Conservation (phyloP, 805 yeast genomes). For the Clavispora vitiphila region DNA sequence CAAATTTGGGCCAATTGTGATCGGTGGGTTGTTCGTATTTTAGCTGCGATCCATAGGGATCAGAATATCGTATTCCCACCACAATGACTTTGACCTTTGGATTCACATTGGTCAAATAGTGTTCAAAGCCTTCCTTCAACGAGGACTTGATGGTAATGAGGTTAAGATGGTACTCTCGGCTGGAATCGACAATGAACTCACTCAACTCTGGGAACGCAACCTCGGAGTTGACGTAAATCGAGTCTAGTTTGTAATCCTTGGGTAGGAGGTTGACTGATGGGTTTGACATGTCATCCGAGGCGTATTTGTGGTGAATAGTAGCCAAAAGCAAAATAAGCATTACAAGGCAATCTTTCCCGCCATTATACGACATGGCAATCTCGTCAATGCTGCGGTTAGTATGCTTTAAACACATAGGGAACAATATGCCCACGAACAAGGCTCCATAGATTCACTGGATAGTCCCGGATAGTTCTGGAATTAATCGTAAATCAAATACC, state of each 20-base stretch:
- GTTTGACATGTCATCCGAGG: constrained; percentile 10
- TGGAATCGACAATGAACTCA: constrained; percentile 56
- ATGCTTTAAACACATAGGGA: too few species aligned
- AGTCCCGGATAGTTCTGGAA: too few species aligned
- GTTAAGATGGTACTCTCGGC: constrained; percentile 50
- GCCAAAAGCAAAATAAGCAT: constrained; percentile 74
- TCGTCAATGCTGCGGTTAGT: constrained; percentile 36
- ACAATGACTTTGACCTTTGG: constrained; percentile 65
- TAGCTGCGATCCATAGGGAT: constrained; percentile 71
- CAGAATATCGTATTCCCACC: constrained; percentile 84
- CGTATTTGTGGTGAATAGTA: constrained; percentile 30
- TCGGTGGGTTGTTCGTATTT: constrained; percentile 70
- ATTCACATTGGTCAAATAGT: constrained; percentile 47
- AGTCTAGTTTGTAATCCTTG: constrained; percentile 36
- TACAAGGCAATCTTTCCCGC: constrained; percentile 95
- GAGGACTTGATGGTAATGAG: constrained; percentile 39
- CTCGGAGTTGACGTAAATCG: constrained; percentile 74
- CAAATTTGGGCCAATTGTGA: constrained; percentile 85
- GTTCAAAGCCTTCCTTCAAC: constrained; percentile 66
- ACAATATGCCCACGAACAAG: too few species aligned
- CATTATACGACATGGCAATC: constrained; percentile 82
- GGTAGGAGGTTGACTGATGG: constrained; percentile 15
- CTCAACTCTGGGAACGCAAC: constrained; percentile 68
- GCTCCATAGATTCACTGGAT: too few species aligned
- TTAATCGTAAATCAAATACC: too few species aligned